Base-by-base conservation (phyloP, 2,329 filamentous ascomycete genomes). In the Monilinia vaccinii-corymbosi region DNA sequence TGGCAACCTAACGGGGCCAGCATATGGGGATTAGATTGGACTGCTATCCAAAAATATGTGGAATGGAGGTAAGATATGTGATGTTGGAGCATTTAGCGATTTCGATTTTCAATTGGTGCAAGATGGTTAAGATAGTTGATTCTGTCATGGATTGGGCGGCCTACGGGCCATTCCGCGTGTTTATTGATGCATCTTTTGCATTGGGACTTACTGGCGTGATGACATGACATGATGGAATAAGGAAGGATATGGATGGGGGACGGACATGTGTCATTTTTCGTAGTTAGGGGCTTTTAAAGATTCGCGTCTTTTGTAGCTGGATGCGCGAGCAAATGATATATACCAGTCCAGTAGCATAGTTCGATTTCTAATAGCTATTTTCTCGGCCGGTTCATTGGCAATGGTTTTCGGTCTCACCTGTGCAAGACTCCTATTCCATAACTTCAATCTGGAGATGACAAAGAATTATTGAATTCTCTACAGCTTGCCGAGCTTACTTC, bases 1-100 rank as follows among this genome's bases (percentile, higher is more conserved):
- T 59, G 57, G 57, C 57, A 59, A 21, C 38, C 57, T 4, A 55
- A 40, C 25, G 57, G 57, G 10, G 28, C 31, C 21, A 46, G 48
- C 21, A 59, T 47, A 62, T 9, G 64, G 62, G 47, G 67, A 66
- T 23, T 70, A 65, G 67, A 53, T 65, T 49, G 67, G 66, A 32
- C 56, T 66, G 34, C 61, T 59, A 42, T 57, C 31, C 56, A 58
- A 42, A 60, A 28, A n/a, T 53, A 52, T 48, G 60, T 65, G 25
- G 60, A 67, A 53, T 67, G 64, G 61, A 45, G 58, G 57, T 64
- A 23, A 60, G 31, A 16, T 31, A 42, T 16, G 23, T 31, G 34
- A 40, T 50, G 13, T 23, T 18, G 34, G 38, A 21, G 34, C 34
- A 50, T 58, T 58, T 50, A 58, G 45, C 45, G 55, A 23, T 32